Evolutionary conservation across 192 early-diverging fungal genomes (phyloP), one percentile per base, ranked within the genome.

Genomic region (Podila epigama): DNA sequence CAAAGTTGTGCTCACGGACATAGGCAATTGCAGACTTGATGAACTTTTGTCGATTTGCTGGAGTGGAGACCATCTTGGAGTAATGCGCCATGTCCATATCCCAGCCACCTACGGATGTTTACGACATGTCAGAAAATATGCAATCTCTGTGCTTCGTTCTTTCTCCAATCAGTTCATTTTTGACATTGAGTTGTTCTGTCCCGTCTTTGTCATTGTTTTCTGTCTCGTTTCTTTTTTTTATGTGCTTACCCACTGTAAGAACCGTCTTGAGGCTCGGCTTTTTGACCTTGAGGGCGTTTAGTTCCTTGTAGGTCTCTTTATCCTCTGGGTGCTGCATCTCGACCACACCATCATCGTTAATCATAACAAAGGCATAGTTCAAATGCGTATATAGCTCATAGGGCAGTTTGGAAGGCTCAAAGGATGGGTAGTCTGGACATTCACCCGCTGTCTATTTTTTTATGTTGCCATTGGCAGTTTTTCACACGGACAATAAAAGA

Each of bases 21-120:
- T 37, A 77, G 27, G 60, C 18, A 2, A 77, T 58, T 32, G 66
- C 66, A 10, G 73, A 77, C 40, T 58, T 63, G 50, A 77, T 68
- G 39, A 77, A 77, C 56, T 77, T 77, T 59, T 77, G 66, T 44
- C 73, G 73, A n/a, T 68, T 68, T 16, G 60, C 66, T 5, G 25
- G 36, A 15, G 73, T 68, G 32, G 73, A 77, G 28, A 77, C 73
- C 73, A 77, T 77, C 28, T 63, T 77, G 22, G 73, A 77, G 44
- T 68, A 77, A 29, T 68, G 56, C 18, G 73, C 73, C 73, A 77
- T 77, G 40, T 68, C 73, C 73, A 77, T 77, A 11, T 77, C 66
- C 73, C 73, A 77, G 44, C 73, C 73, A 54, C 73, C 72, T 73
- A 36, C 0, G 5, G 32, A 53, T 5, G 9, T 32, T 27, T 55